Percentiles rank a stretch among this genome's conserved stretches.
These are phyloP conservation scores for Termitomyces sp. DNA, from an alignment of 768 basidiomycete genomes.

Conservation along the genomic window DNA sequence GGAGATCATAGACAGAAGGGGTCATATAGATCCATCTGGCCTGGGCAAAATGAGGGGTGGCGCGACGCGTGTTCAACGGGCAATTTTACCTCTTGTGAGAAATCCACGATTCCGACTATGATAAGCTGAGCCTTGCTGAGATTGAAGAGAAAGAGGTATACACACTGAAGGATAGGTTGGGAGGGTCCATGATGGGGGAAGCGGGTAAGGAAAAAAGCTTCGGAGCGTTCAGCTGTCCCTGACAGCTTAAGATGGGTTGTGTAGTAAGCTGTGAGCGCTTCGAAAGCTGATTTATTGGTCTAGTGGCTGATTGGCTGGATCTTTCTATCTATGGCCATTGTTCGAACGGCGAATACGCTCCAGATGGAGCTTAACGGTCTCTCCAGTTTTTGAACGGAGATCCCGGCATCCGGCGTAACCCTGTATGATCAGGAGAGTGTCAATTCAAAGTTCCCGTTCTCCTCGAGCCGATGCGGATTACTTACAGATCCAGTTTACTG, in stretches of 20 bases:
- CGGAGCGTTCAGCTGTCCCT: constrained; percentile 6
- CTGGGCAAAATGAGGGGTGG: constrained; percentile 28
- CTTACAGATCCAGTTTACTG: not conserved
- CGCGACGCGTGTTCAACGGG: constrained; percentile 6
- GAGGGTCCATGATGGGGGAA: constrained; percentile 42
- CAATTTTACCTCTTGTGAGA: constrained; percentile 59
- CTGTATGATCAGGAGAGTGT: constrained; percentile 7
- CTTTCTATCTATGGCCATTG: constrained; percentile 12
- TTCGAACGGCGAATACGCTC: constrained; percentile 6
- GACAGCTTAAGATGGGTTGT: constrained; percentile 12
- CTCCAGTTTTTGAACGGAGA: not conserved
- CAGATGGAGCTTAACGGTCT: constrained; percentile 9
- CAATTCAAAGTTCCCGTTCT: not conserved
- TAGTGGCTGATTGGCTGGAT: constrained; percentile 10
- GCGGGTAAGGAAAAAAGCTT: constrained; percentile 13
- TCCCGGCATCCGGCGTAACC: constrained; percentile 2
- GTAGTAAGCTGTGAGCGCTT: constrained; percentile 11
- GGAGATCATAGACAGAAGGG: constrained; percentile 61
- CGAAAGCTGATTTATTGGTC: constrained; percentile 16
- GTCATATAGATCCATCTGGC: constrained; percentile 66
- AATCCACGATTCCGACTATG: constrained; percentile 77
- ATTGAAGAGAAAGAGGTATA: constrained; percentile 16
- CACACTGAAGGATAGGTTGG: constrained; percentile 77
- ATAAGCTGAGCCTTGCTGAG: constrained; percentile 1
- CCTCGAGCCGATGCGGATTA: constrained; percentile 1